Evolutionary conservation across 176 grass and related monocot species (phyloP).

Genomic region (Olyra latifolia): DNA sequence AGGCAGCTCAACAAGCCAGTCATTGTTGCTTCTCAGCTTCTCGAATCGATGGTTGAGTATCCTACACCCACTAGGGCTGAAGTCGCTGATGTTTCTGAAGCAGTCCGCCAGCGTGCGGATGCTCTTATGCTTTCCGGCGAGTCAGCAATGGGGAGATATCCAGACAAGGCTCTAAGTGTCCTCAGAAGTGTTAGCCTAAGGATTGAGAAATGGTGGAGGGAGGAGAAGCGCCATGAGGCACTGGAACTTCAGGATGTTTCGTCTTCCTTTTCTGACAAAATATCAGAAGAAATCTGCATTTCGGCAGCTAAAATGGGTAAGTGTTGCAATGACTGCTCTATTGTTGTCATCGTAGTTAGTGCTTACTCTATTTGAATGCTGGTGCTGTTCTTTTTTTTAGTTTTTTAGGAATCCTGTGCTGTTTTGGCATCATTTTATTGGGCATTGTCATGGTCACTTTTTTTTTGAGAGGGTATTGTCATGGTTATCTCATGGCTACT

Average conservation of each 20-base stretch:
- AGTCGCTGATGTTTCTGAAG: slow-evolving; percentile 96
- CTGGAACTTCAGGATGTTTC: slow-evolving; percentile 75
- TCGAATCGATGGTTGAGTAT: slow-evolving; percentile 98
- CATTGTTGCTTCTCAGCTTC: slow-evolving; percentile 93
- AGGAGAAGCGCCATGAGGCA: slow-evolving; percentile 79
- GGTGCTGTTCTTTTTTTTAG: too few species aligned
- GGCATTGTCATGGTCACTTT: neutral
- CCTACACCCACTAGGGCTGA: slow-evolving; percentile 92
- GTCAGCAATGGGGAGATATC: slow-evolving; percentile 95
- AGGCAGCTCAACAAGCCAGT: slow-evolving; percentile 97
- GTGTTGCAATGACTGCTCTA: neutral
- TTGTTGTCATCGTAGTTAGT: neutral
- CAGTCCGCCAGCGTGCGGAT: slow-evolving; percentile 82
- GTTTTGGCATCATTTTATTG: neutral
- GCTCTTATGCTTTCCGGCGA: slow-evolving; percentile 98
- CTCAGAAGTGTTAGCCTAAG: slow-evolving; percentile 86
- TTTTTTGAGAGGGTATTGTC: too few species aligned
- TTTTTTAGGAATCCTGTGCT: neutral
- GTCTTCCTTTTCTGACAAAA: slow-evolving; percentile 81
- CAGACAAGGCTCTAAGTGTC: slow-evolving; percentile 86
- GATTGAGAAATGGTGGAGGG: slow-evolving; percentile 94
- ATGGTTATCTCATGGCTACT: neutral
- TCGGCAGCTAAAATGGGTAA: slow-evolving; percentile 98
- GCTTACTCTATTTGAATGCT: neutral
- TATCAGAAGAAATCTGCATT: slow-evolving; percentile 95